A percentile compares a stretch with the other conserved stretches of the same genome.
Conservation (phyloP, 495 filamentous ascomycete genomes). For the Annulohypoxylon stygium region DNA sequence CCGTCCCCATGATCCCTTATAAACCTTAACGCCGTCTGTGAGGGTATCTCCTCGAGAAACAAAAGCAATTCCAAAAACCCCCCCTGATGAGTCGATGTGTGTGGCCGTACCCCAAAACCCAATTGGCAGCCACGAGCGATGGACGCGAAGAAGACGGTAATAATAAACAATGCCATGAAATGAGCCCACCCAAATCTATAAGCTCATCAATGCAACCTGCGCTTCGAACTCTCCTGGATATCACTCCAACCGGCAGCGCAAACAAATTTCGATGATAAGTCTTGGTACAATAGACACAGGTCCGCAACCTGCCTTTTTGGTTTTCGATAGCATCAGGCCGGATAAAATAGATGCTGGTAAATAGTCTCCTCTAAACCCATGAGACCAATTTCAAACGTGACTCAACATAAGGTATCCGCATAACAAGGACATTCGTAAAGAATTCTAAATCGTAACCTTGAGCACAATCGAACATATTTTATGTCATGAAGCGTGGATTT, state of each 20-base stretch:
- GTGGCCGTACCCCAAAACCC: conserved; percentile 43
- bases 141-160: conserved; percentile 47
- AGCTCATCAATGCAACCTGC: conserved; percentile 50
- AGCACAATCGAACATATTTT: conserved; percentile 42
- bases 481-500: conserved; percentile 39
- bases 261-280: conserved; percentile 40
- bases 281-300: conserved; percentile 44
- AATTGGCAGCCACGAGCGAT: conserved; percentile 48
- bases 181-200: conserved; percentile 51
- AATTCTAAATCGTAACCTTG: conserved; percentile 45
- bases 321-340: conserved; percentile 44
- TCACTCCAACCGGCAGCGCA: conserved; percentile 45
- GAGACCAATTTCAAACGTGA: conserved; percentile 44
- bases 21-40: conserved; percentile 52
- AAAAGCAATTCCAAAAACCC: conserved; percentile 39
- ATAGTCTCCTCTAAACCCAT: conserved; percentile 48
- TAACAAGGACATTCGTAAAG: conserved; percentile 43
- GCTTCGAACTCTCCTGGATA: conserved; percentile 50
- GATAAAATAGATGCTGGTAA: conserved; percentile 39
- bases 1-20: conserved; percentile 31
- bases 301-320: conserved; percentile 34
- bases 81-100: conserved; percentile 41
- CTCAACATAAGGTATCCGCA: conserved; percentile 46
- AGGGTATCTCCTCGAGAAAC: conserved; percentile 51
- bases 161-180: conserved; percentile 45